phyloP scores from a whole-genome alignment of 345 rosid species.

The Zanthoxylum bungeanum region DNA sequence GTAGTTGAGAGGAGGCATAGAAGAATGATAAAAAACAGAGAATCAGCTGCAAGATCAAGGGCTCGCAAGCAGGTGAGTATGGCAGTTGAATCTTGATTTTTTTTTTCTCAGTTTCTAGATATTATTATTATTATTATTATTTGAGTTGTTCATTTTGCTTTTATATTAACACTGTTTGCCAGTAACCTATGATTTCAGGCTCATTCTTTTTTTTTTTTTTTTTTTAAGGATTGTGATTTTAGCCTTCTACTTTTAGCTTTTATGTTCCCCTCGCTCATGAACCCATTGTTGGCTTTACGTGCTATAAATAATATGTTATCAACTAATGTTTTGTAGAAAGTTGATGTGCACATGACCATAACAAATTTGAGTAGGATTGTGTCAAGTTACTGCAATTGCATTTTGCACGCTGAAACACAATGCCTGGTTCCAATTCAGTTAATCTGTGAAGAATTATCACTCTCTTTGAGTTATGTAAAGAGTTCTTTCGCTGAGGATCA shows the following conservation, averaged over 20 bases:
- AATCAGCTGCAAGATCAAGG: conserved; percentile 96
- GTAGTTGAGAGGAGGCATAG: conserved; percentile 94
- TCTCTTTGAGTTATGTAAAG: not conserved
- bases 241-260: not conserved
- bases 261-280: not conserved
- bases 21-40: conserved; percentile 97
- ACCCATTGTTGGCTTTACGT: not conserved
- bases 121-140: not conserved
- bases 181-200: not conserved
- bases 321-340: not conserved
- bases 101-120: not conserved
- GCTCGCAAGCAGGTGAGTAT: conserved; percentile 92
- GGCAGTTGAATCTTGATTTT: conserved; percentile 13
- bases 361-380: not conserved
- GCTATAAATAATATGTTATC: not conserved
- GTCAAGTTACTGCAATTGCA: not conserved
- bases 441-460: not conserved
- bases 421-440: not conserved
- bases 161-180: not conserved
- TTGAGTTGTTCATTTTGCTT: no score
- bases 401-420: conserved; percentile 5
- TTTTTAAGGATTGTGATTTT: no score
- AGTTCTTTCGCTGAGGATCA: not conserved
- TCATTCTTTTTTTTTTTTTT: no score
- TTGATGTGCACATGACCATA: not conserved